phyloP scores from a whole-genome alignment of 441 rosid genomes.

The Geranium incanum region DNA sequence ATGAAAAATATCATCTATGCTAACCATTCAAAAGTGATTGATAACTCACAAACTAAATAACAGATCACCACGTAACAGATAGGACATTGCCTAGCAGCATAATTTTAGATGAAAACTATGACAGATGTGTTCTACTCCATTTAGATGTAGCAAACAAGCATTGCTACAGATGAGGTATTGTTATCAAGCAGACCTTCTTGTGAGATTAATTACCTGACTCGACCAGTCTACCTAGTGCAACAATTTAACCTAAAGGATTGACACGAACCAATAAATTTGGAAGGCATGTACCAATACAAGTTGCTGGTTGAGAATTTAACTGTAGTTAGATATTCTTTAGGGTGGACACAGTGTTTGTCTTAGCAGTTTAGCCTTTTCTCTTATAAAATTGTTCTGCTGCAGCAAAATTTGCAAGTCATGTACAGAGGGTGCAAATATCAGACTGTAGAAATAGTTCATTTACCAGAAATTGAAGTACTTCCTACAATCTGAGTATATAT shows the following conservation, averaged over 20 bases:
- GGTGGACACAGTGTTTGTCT: not conserved
- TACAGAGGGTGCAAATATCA: not conserved
- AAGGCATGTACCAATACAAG: not conserved
- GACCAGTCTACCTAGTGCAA: not conserved
- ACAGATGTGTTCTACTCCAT: not conserved
- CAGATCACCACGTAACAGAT: not conserved
- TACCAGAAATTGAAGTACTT: not conserved
- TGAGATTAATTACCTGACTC: not conserved
- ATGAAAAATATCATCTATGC: not conserved
- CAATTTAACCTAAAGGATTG: not conserved
- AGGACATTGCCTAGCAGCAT: not conserved
- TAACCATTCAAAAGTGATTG: not conserved
- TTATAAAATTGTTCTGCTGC: too few relatives aligned
- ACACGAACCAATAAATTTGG: not conserved
- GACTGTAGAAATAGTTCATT: not conserved
- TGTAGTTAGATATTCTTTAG: not conserved
- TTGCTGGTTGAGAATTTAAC: not conserved
- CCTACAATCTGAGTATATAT: not conserved
- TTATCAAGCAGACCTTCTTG: not conserved
- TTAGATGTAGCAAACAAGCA: not conserved
- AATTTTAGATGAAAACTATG: not conserved
- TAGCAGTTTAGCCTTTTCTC: too few relatives aligned
- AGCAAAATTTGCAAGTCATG: not conserved
- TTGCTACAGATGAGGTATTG: not conserved
- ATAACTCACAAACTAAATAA: not conserved